Percentiles rank a stretch among this genome's conserved stretches.
Conservation (phyloP, 2,329 filamentous ascomycete genomes). For the Lachnum nothofagi region DNA sequence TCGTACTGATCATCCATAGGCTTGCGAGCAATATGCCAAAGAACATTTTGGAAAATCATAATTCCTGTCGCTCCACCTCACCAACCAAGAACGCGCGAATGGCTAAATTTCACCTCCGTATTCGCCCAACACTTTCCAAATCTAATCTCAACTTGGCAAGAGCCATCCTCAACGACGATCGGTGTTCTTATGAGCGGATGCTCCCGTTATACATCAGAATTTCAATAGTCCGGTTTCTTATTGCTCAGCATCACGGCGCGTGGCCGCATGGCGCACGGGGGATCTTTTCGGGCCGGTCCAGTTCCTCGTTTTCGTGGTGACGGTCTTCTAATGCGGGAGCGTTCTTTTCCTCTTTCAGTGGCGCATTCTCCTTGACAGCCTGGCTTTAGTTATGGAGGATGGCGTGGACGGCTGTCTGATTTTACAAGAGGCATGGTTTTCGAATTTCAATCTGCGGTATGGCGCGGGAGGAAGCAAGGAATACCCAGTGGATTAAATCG, state of each 20-base stretch:
- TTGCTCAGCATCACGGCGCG: constrained; percentile 11
- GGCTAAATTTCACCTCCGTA: neutral
- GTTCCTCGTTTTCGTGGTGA: constrained; percentile 1
- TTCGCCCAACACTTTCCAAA: neutral
- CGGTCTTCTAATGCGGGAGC: constrained; percentile 3
- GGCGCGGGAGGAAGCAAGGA: constrained; percentile 1
- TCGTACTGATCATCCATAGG: constrained; percentile 41
- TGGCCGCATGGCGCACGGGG: constrained; percentile 16
- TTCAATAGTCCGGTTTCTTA: constrained; percentile 2
- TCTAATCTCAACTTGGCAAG: neutral
- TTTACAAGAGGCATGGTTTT: neutral
- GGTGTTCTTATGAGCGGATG: neutral
- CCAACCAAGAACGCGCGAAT: neutral
- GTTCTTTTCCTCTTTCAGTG: constrained; percentile 4
- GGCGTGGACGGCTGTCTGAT: neutral
- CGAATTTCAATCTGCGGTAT: neutral
- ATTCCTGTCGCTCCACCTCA: neutral
- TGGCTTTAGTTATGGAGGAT: neutral
- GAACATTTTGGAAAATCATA: constrained; percentile 64
- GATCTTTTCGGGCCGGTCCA: constrained; percentile 6
- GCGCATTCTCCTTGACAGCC: neutral
- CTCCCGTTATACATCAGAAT: neutral
- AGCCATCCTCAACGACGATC: neutral
- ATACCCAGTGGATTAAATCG: constrained; percentile 12
- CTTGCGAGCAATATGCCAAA: constrained; percentile 89